Conservation (phyloP, 2,329 filamentous ascomycete species). For the Amesomyces nigricolor region DNA sequence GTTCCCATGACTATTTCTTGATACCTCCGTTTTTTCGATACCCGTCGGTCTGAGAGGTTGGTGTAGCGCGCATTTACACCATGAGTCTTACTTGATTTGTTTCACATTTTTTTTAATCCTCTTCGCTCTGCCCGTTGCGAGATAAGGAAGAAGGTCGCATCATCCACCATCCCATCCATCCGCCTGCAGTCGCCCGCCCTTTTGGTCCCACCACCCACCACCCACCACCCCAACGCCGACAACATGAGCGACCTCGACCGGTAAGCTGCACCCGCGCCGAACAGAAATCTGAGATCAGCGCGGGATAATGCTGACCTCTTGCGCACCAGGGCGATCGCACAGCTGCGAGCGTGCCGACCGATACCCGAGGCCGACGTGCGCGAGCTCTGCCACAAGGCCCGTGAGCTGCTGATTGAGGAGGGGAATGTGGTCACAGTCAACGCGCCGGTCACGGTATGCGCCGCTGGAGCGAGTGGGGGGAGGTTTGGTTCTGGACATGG, state of each 20-base stretch:
- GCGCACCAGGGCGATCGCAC: conserved; percentile 77
- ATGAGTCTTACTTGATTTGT: conserved; percentile 1
- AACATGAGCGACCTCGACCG: conserved; percentile 90
- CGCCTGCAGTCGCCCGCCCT: neutral
- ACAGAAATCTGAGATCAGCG: neutral
- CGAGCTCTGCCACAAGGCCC: conserved; percentile 94
- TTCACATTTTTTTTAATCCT: neutral
- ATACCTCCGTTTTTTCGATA: neutral
- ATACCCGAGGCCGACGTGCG: conserved; percentile 94
- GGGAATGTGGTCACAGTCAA: conserved; percentile 94
- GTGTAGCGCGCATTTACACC: neutral
- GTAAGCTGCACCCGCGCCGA: conserved; percentile 44
- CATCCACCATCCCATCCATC: neutral
- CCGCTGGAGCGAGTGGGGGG: neutral
- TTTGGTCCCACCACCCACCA: neutral
- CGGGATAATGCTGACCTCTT: conserved; percentile 5
- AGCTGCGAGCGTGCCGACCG: conserved; percentile 89
- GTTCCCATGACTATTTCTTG: neutral
- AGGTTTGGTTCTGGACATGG: neutral
- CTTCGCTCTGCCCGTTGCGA: neutral
- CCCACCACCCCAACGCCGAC: neutral
- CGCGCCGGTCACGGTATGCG: conserved; percentile 79
- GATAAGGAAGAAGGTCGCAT: too few relatives aligned
- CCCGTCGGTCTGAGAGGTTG: neutral
- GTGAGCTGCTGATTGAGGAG: conserved; percentile 94